Conservation (phyloP, 1,284 basidiomycete species). For the Microbotryum intermedium region DNA sequence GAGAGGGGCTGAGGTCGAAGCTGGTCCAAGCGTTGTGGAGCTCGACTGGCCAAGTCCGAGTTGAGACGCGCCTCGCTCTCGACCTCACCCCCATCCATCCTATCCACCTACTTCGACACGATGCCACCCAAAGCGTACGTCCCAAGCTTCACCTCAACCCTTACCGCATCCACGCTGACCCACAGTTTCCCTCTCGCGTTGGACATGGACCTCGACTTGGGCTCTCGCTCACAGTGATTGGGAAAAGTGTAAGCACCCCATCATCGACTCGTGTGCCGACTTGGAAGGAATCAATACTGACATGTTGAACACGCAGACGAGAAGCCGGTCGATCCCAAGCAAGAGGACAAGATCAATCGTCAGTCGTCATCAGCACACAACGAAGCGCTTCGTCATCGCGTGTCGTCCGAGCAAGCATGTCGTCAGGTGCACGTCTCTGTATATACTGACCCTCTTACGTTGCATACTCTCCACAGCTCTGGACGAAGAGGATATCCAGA, state of each 20-base stretch:
- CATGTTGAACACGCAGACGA: conserved; percentile 47
- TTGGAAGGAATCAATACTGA: neutral
- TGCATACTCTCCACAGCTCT: conserved; percentile 51
- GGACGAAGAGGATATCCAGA: conserved; percentile 97
- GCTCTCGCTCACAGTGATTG: conserved; percentile 59
- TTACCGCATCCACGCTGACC: too few species aligned
- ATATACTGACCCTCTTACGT: neutral
- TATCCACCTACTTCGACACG: neutral
- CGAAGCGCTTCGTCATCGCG: neutral
- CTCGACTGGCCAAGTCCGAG: too few species aligned
- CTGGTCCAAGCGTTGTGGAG: too few species aligned
- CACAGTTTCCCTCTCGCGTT: neutral
- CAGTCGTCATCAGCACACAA: conserved; percentile 35
- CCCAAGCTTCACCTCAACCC: conserved; percentile 6
- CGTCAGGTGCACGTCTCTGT: too few species aligned
- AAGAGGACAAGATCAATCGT: conserved; percentile 88
- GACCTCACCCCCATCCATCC: too few species aligned
- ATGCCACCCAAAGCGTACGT: conserved; percentile 73
- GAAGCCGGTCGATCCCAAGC: conserved; percentile 61
- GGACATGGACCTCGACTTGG: neutral
- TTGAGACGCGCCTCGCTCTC: neutral
- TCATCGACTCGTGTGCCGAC: accelerated
- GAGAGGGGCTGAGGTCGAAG: too few species aligned
- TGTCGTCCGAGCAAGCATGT: neutral
- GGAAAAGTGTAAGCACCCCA: conserved; percentile 73